Conservation (phyloP, 345 rosid species). For the Ceriops decandra region DNA sequence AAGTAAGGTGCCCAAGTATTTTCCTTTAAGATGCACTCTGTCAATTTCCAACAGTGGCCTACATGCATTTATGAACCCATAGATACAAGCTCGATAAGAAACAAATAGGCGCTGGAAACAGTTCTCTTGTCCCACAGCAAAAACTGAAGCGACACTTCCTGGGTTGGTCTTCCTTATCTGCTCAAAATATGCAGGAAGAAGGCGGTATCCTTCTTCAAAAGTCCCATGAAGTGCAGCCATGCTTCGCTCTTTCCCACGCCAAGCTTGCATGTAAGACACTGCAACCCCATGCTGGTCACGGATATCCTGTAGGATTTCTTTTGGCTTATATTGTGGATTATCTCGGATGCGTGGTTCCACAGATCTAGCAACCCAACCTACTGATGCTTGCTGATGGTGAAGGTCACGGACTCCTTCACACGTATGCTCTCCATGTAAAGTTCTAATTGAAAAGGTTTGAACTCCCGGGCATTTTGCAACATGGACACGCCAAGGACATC, state of each 20-base stretch:
- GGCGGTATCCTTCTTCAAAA: slow-evolving; percentile 88
- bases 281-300: slow-evolving; percentile 96
- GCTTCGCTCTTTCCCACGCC: slow-evolving; percentile 99
- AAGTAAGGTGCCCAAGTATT: slow-evolving; percentile 77
- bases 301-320: slow-evolving; percentile 91
- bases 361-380: slow-evolving; percentile 99
- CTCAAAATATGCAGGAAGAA: slow-evolving; percentile 89
- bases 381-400: slow-evolving; percentile 99
- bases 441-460: slow-evolving; percentile 78
- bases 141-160: slow-evolving; percentile 89
- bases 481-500: slow-evolving; percentile 99
- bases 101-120: slow-evolving; percentile 94
- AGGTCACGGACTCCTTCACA: slow-evolving; percentile 92
- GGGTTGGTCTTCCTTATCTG: slow-evolving; percentile 77
- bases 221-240: slow-evolving; percentile 99
- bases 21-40: slow-evolving; percentile 87
- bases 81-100: slow-evolving; percentile 83
- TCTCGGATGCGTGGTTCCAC: slow-evolving; percentile 90
- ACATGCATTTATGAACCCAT: slow-evolving; percentile 85
- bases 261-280: slow-evolving; percentile 99
- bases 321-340: slow-evolving; percentile 94
- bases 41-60: slow-evolving; percentile 95
- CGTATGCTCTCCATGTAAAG: slow-evolving; percentile 86
- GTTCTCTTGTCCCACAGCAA: slow-evolving; percentile 76
- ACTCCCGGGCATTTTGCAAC: slow-evolving; percentile 96